A percentile compares a stretch with the other conserved stretches of the same genome.
Conservation (phyloP, 2,329 filamentous ascomycete species). For the Ophiostoma novo-ulmi region DNA sequence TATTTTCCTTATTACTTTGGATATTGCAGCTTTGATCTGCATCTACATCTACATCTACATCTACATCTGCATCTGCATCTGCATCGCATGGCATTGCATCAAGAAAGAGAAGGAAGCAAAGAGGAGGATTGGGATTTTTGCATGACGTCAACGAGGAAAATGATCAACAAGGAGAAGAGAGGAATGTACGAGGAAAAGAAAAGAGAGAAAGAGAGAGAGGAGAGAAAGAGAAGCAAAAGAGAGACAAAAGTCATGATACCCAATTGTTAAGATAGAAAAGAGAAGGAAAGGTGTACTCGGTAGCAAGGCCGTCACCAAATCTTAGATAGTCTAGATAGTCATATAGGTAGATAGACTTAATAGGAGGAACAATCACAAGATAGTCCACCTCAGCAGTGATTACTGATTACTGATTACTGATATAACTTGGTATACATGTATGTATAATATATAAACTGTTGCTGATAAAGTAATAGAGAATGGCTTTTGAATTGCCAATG, state of each 20-base stretch:
- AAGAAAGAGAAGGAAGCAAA: conserved; percentile 10
- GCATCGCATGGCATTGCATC: not conserved
- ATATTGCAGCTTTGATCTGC: not conserved
- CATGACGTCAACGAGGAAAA: conserved; percentile 5
- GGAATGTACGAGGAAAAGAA: not conserved
- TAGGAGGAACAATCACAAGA: conserved; percentile 15
- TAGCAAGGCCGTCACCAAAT: not conserved
- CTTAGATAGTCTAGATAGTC: conserved; percentile 11
- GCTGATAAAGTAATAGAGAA: not conserved
- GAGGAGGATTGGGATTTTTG: not conserved
- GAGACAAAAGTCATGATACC: not conserved
- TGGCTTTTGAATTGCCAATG: not conserved
- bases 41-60: too few relatives aligned
- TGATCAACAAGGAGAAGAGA: not conserved
- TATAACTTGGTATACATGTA: not conserved
- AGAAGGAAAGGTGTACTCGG: not conserved
- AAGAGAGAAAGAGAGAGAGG: not conserved
- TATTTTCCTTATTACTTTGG: not conserved
- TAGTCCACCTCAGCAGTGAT: too few relatives aligned
- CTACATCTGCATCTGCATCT: too few relatives aligned
- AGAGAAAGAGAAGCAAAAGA: not conserved
- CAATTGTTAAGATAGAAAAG: conserved; percentile 2
- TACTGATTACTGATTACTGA: too few relatives aligned
- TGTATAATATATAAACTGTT: not conserved
- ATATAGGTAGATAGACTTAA: conserved; percentile 13